phyloP scores from a whole-genome alignment of 495 filamentous ascomycete species.

The Trichoderma gamsii region DNA sequence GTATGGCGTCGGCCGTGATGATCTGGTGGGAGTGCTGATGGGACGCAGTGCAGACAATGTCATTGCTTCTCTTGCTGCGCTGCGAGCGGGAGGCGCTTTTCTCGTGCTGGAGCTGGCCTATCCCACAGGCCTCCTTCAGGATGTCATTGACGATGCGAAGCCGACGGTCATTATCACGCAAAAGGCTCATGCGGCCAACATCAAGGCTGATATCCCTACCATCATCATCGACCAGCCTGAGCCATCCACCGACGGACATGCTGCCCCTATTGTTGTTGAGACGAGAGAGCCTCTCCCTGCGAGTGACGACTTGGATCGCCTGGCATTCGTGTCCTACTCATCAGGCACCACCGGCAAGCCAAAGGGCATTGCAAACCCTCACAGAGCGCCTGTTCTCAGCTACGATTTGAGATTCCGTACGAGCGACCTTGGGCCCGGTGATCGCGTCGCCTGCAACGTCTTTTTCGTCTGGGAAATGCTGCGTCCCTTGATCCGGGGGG shows the following conservation, averaged over 20 bases:
- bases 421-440: constrained; percentile 55
- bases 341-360: constrained; percentile 63
- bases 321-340: constrained; percentile 62
- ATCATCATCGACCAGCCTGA: constrained; percentile 49
- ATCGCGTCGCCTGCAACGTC: constrained; percentile 67
- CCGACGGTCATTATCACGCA: constrained; percentile 58
- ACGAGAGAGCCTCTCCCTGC: constrained; percentile 42
- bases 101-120: constrained; percentile 65
- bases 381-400: constrained; percentile 57
- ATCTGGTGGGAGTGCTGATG: constrained; percentile 58
- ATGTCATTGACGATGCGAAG: constrained; percentile 60
- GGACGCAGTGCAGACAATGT: constrained; percentile 64
- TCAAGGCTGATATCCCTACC: constrained; percentile 48
- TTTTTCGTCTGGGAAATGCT: constrained; percentile 74
- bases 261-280: constrained; percentile 29
- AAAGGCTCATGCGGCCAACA: constrained; percentile 47
- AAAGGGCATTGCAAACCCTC: constrained; percentile 65
- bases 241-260: constrained; percentile 22
- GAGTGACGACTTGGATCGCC: constrained; percentile 56
- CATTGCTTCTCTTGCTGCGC: constrained; percentile 60
- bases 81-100: constrained; percentile 64
- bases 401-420: constrained; percentile 58
- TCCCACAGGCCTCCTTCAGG: constrained; percentile 55
- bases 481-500: constrained; percentile 60
- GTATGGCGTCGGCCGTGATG: constrained; percentile 54